Evolutionary conservation across 2,329 filamentous ascomycete genomes (phyloP), one percentile per base, ranked within the genome.

Genomic region (Cercospora sesami): DNA sequence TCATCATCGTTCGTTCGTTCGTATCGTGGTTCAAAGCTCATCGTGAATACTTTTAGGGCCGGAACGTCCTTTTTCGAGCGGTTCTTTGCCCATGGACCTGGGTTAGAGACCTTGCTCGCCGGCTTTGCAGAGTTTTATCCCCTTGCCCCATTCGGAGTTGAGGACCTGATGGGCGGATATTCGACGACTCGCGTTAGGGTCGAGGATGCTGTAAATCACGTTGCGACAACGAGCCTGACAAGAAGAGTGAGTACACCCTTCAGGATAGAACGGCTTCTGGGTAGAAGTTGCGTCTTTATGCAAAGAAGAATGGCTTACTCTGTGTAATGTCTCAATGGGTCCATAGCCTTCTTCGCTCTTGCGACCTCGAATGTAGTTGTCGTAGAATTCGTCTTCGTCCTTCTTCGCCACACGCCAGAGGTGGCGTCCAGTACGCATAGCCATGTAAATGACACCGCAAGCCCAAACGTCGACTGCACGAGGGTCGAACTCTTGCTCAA

Each of bases 371-470:
- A 99, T 86, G 78, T 99, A 99, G 51, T 93, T 90, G 71, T 92
- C 91, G 78, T 97, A 99, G 75, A 98, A 99, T 77, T 98, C 95
- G 76, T 99, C 95, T 73, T 98, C 94, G 65, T 96, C 94, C 81
- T 93, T 96, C 80, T 94, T 94, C 6, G 95, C 95, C n/a, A 97
- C 89, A 64, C 94, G 91, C 95, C 95, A 99, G 8, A 99, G 85
- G 80, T 99, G 95, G 63, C 95, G 87, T 5, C 95, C 95, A 1
- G 94, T 98, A 67, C 95, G 87, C 95, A 99, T 99, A 14, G 95
- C 95, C 95, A 99, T 99, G 83, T 99, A 99, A 68, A 99, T 99
- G 62, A 99, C 95, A 78, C 95, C 95, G 69, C 93, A 97, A 26
- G 95, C 95, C 95, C 95, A 99, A 14, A 98, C 91, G 76, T 99